Evolutionary conservation across 2,329 filamentous ascomycete species (phyloP).

Genomic region (Diaporthe sp.): DNA sequence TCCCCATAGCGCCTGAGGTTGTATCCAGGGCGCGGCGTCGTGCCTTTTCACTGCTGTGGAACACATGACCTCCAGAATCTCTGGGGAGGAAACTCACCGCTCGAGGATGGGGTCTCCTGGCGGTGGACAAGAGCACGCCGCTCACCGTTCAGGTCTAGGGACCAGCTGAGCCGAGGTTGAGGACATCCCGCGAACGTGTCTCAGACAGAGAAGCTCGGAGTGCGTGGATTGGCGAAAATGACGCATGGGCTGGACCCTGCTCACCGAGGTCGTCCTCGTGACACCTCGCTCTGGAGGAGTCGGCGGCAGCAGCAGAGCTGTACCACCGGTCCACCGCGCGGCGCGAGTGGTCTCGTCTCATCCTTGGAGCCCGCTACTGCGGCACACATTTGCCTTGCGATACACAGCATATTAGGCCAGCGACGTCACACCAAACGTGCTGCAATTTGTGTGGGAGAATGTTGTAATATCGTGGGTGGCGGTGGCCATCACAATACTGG

Average conservation of each 20-base stretch:
- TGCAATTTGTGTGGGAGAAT: neutral
- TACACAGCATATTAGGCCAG: neutral
- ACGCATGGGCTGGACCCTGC: constrained; percentile 14
- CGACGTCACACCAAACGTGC: neutral
- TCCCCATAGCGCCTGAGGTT: constrained; percentile 6
- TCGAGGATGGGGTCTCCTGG: neutral
- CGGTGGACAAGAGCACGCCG: neutral
- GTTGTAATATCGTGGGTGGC: neutral
- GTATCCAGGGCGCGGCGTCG: neutral
- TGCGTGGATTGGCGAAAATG: constrained; percentile 12
- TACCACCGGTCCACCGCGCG: neutral
- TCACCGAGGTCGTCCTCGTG: constrained; percentile 27
- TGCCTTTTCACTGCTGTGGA: neutral
- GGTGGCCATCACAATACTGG: neutral
- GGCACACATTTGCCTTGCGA: neutral
- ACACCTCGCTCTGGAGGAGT: constrained; percentile 6
- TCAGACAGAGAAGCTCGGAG: constrained; percentile 10
- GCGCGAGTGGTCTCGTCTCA: neutral
- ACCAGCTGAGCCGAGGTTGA: constrained; percentile 24
- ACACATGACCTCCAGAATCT: constrained; percentile 12
- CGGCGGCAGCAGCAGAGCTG: constrained; percentile 5
- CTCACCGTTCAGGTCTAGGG: neutral
- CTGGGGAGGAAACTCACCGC: constrained; percentile 4
- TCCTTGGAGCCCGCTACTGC: neutral
- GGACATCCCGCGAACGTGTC: constrained; percentile 18